phyloP scores from a whole-genome alignment of 1,284 basidiomycete species.

The Ceratobasidium sp. region DNA sequence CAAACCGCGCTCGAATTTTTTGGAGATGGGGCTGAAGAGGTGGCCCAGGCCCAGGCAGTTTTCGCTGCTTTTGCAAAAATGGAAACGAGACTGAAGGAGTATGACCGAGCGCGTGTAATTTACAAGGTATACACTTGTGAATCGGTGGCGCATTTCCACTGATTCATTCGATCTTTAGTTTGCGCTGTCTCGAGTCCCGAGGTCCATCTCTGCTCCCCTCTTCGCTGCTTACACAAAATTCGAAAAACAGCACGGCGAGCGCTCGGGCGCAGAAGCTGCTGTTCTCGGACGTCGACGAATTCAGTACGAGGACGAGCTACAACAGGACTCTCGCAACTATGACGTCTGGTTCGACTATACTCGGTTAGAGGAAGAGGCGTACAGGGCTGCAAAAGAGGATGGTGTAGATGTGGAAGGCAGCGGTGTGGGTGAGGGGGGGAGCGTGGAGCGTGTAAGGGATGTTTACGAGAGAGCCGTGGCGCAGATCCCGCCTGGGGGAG shows the following conservation, averaged over 20 bases:
- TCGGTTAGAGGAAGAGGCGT: conserved; percentile 90
- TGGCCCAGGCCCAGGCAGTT: conserved; percentile 96
- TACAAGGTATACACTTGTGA: conserved; percentile 76
- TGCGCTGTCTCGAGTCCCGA: conserved; percentile 88
- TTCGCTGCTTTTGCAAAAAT: conserved; percentile 98
- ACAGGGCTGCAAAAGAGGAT: conserved; percentile 78
- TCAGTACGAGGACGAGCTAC: conserved; percentile 95
- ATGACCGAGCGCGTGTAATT: conserved; percentile 94
- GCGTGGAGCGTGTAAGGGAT: conserved; percentile 77
- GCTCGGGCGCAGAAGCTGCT: conserved; percentile 88
- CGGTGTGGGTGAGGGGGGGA: conserved; percentile 69
- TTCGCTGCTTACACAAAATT: conserved; percentile 96
- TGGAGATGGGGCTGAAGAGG: conserved; percentile 96
- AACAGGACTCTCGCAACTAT: conserved; percentile 91
- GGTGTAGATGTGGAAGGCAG: conserved; percentile 69
- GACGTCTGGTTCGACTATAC: conserved; percentile 99
- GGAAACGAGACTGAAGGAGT: conserved; percentile 96
- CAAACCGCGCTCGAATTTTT: conserved; percentile 97
- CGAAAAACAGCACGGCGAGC: conserved; percentile 96
- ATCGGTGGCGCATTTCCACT: not conserved
- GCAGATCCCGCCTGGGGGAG: conserved; percentile 90
- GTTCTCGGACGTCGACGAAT: conserved; percentile 96
- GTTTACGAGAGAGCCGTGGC: conserved; percentile 97
- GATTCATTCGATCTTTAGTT: conserved; percentile 65
- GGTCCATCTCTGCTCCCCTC: conserved; percentile 88